A percentile compares a stretch with the other conserved stretches of the same genome.
Conservation (phyloP, 306 rosid species). For the Vigna mungo region DNA sequence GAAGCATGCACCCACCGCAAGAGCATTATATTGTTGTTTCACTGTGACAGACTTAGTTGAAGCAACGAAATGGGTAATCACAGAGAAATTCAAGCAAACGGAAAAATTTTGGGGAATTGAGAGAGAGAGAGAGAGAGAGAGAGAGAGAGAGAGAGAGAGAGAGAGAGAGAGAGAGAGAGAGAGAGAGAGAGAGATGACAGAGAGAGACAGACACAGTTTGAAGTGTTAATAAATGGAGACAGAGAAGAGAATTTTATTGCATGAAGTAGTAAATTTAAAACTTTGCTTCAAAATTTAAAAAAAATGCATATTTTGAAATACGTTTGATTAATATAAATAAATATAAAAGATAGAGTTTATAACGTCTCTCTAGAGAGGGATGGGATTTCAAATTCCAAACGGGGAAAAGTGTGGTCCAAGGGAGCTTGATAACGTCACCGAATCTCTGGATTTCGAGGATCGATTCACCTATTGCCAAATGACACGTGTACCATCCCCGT, state of each 20-base stretch:
- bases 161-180: constrained; percentile 16
- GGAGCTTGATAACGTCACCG: constrained; percentile 48
- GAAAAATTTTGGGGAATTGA: background rate
- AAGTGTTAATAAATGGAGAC: constrained; percentile 53
- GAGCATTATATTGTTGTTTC: background rate
- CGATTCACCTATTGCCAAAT: background rate
- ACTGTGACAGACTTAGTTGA: constrained; percentile 18
- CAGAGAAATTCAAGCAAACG: constrained; percentile 10
- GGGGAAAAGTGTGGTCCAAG: constrained; percentile 43
- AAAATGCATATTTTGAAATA: constrained; percentile 42
- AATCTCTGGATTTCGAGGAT: background rate
- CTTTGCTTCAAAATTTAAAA: background rate
- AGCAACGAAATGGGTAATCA: constrained; percentile 21
- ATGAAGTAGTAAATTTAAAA: constrained; percentile 1
- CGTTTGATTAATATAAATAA: constrained; percentile 14
- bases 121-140: constrained; percentile 19
- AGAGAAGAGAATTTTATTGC: constrained; percentile 26
- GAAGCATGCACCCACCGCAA: constrained; percentile 17
- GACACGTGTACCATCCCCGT: constrained; percentile 13
- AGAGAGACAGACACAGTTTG: constrained; percentile 35
- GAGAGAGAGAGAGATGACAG: constrained; percentile 7
- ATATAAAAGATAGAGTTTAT: constrained; percentile 47
- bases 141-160: constrained; percentile 8
- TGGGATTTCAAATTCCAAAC: constrained; percentile 80
- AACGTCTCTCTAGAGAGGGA: constrained; percentile 84